Conservation (phyloP, 2,329 filamentous ascomycete species). For the Talaromyces sp. region DNA sequence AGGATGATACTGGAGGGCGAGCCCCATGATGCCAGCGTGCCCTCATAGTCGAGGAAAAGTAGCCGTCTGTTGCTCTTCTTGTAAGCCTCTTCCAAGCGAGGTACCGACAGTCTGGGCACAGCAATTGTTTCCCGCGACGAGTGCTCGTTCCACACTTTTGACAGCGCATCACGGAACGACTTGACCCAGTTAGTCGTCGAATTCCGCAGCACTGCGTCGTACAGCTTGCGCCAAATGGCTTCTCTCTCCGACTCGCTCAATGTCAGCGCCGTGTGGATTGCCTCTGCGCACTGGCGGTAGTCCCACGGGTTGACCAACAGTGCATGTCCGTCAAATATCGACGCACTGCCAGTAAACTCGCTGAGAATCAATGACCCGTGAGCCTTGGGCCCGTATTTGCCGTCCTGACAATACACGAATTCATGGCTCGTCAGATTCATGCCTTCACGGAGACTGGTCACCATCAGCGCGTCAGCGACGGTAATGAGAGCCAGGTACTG, state of each 20-base stretch:
- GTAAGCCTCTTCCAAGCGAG: constrained; percentile 62
- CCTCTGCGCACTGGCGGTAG: constrained; percentile 79
- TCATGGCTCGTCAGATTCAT: constrained; percentile 98
- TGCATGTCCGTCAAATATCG: constrained; percentile 74
- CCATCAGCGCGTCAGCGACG: constrained; percentile 86
- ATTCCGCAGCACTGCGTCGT: constrained; percentile 69
- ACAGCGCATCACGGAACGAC: constrained; percentile 66
- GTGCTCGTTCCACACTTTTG: constrained; percentile 77
- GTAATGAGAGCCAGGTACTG: constrained; percentile 91
- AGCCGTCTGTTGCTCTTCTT: constrained; percentile 62
- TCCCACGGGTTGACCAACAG: constrained; percentile 94
- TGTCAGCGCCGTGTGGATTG: constrained; percentile 76
- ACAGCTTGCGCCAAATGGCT: constrained; percentile 68
- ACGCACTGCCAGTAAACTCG: constrained; percentile 90
- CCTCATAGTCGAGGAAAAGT: constrained; percentile 91
- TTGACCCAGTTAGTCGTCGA: constrained; percentile 83
- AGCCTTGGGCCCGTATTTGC: constrained; percentile 67
- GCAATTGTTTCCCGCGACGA: constrained; percentile 78
- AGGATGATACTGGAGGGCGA: constrained; percentile 79
- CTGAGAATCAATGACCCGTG: constrained; percentile 86
- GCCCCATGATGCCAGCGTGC: constrained; percentile 83
- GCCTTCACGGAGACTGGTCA: constrained; percentile 89
- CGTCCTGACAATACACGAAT: constrained; percentile 89
- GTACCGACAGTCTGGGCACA: constrained; percentile 76
- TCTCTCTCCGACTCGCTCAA: constrained; percentile 73